Evolutionary conservation across 176 grass and related monocot genomes (phyloP).

Genomic region (Cocos nucifera): DNA sequence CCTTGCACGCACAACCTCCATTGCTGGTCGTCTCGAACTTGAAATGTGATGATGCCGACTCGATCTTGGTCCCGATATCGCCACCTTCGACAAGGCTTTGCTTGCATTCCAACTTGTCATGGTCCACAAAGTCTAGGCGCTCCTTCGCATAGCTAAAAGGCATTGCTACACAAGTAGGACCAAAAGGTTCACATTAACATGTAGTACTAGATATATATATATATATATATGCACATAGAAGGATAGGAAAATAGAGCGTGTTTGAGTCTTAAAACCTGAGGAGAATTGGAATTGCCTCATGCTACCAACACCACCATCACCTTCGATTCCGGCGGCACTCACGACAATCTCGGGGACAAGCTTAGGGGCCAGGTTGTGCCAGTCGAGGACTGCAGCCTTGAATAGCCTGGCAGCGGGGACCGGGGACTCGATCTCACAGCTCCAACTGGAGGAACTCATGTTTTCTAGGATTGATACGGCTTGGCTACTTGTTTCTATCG

Average conservation of each 20-base stretch:
- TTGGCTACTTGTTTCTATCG: too few species aligned
- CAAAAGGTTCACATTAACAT: too few species aligned
- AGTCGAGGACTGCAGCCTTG: conserved; percentile 57
- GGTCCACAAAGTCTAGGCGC: conserved; percentile 47
- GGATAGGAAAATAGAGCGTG: too few species aligned
- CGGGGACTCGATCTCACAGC: conserved; percentile 37
- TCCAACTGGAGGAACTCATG: conserved; percentile 21
- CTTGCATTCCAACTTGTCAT: conserved; percentile 49
- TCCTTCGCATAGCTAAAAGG: conserved; percentile 52
- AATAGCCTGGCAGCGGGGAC: conserved; percentile 52
- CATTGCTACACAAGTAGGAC: conserved; percentile 17
- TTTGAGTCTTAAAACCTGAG: conserved; percentile 17
- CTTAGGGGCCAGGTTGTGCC: conserved; percentile 74
- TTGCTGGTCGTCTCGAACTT: conserved; percentile 43
- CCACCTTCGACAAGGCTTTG: conserved; percentile 52
- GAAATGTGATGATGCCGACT: conserved; percentile 37
- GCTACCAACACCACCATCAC: conserved; percentile 33
- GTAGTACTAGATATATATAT: too few species aligned
- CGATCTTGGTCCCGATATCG: conserved; percentile 31
- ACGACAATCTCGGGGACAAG: conserved; percentile 33
- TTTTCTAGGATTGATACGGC: too few species aligned
- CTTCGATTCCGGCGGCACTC: conserved; percentile 36
- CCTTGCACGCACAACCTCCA: conserved; percentile 48
- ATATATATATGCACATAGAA: too few species aligned
- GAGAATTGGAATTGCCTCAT: conserved; percentile 88